Evolutionary conservation across 169 alveolate species (phyloP), one percentile per base, ranked within the genome.

Genomic region (Cryptosporidium ryanae): DNA sequence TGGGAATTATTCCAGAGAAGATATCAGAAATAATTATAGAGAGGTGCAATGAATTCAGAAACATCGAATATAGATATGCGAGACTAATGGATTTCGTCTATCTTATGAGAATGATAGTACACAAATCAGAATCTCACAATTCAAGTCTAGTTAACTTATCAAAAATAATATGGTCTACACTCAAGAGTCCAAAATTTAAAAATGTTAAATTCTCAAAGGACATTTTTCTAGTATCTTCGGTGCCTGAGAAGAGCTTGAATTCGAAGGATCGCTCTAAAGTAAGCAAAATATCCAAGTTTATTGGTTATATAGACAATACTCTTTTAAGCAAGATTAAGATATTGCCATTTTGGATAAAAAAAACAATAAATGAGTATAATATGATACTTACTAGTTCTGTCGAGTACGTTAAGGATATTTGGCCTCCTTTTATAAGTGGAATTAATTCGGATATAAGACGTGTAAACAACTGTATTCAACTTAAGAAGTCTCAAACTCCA

Each of bases 261-360:
- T 57, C 43, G 25, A 55, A 43, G 7, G 76, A 76, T 15, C 59
- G 71, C 15, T 21, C 44, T 18, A 21, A 34, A 38, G 29, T 76
- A 32, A 18, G n/a, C 1, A 54, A 59, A 38, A 59, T 76, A 32
- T 32, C 59, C 15, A 25, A 8, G 5, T 13, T 59, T 12, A 18
- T 76, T 29, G 63, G 64, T 17, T 50, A 21, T 27, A 61, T 76
- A 15, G 87, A 76, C 23, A 61, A 76, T 44, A 76, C 87, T 5
- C 38, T 76, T 17, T 27, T 25, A 10, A 61, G 44, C n/a, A 76
- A 61, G 15, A 32, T 76, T 0, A 76, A 23, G 29, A 38, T 59
- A 8, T 55, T 76, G 18, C 87, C 87, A 1, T 43, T 31, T 27
- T 76, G 87, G 46, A 76, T 76, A 10, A 6, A 15, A 12, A 46